Conservation (phyloP, 805 yeast species). For the Saturnispora dispora region DNA sequence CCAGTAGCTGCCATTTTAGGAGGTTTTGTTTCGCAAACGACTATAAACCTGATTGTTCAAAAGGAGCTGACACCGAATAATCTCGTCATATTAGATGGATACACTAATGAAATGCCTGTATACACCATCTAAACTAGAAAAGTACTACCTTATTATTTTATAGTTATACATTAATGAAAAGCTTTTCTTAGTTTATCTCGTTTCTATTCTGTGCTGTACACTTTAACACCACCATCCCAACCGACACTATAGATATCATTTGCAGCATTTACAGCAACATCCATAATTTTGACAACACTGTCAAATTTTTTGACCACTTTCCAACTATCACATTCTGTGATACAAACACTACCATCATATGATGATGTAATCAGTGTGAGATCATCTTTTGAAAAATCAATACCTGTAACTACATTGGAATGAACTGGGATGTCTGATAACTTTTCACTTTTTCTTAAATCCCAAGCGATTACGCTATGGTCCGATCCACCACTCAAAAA, state of each 20-base stretch:
- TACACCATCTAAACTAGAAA: conserved; percentile 29
- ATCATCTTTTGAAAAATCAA: conserved; percentile 40
- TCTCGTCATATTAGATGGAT: conserved; percentile 67
- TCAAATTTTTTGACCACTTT: conserved; percentile 39
- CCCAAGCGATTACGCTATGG: conserved; percentile 78
- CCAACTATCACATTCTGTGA: conserved; percentile 72
- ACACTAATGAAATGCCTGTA: conserved; percentile 66
- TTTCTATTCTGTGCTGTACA: conserved; percentile 23
- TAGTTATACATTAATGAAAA: neutral
- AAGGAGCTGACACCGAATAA: conserved; percentile 79
- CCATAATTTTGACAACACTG: conserved; percentile 64
- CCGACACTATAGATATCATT: conserved; percentile 52
- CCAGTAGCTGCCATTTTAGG: conserved; percentile 86
- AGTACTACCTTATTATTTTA: neutral
- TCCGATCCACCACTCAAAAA: conserved; percentile 83
- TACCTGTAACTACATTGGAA: conserved; percentile 57
- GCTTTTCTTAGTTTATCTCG: neutral
- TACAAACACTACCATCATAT: conserved; percentile 59
- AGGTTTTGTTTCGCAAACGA: conserved; percentile 84
- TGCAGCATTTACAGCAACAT: conserved; percentile 30
- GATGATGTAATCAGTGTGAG: conserved; percentile 50
- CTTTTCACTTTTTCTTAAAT: conserved; percentile 43
- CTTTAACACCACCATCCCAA: conserved; percentile 75
- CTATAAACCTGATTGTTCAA: conserved; percentile 69
- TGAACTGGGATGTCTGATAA: conserved; percentile 59